Evolutionary conservation across 2,329 filamentous ascomycete genomes (phyloP), one percentile per base, ranked within the genome.

Genomic region (Botryosphaeria dothidea): DNA sequence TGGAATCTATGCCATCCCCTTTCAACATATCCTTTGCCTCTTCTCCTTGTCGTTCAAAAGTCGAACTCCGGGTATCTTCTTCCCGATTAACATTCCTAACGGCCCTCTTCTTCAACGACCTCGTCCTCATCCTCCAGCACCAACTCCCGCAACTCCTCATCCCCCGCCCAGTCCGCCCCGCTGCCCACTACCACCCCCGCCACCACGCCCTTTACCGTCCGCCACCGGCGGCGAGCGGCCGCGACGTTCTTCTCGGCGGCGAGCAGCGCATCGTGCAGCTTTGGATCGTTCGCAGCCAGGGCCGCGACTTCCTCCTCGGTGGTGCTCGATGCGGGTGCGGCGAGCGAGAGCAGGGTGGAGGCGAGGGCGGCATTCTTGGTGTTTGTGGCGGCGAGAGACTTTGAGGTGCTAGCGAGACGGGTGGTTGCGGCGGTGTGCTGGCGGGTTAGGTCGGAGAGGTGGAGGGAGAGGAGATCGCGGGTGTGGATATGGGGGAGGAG

Each of bases 111-210:
- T 11, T 46, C 61, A 5, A 56, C 25, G 4, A 64, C 4, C 13
- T 56, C 61, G 4, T 85, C 78, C 54, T 79, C 80, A 60, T 89
- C 87, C 11, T 92, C 92, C 67, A 96, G 81, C 27, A 96, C 92
- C 67, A 94, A 82, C 58, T 87, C 85, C 65, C 86, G 83, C 67
- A 96, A 79, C 66, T 5, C 83, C 60, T 88, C 84, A 76, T 96
- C 88, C 45, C 85, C 81, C 13, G 87, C 88, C 92, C 92, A 96
- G 72, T 96, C 88, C 62, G 95, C 82, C 52, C 92, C 92, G 75
- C 92, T 96, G 3, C 91, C 92, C 4, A 88, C 91, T 52, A 96
- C 85, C 64, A 93, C 84, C 19, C 90, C 92, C 71, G 90, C 91
- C n/a, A 90, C 84, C 46, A 92, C 86, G 25, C 87, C 90, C 79